A percentile compares a stretch with the other conserved stretches of the same genome.
phyloP scores from a whole-genome alignment of 192 early-diverging fungal species.

The Obelidium mucronatum region DNA sequence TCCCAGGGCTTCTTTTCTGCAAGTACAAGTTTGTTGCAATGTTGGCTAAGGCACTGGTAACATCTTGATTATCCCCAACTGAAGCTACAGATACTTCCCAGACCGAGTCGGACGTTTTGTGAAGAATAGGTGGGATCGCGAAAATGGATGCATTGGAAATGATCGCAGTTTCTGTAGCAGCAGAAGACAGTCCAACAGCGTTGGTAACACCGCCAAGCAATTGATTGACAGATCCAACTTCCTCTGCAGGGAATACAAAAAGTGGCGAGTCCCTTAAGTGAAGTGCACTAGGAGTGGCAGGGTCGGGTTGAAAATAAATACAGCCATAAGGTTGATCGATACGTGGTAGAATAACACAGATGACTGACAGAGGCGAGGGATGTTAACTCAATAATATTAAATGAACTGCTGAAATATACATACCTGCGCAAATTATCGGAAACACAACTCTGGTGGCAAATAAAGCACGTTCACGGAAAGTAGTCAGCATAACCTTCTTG shows the following conservation, averaged over 20 bases:
- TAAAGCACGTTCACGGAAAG: background rate
- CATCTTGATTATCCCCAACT: background rate
- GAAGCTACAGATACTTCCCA: background rate
- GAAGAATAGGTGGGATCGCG: background rate
- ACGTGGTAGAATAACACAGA: too few relatives aligned
- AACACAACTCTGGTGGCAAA: background rate
- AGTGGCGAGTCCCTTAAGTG: background rate
- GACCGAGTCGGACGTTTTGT: background rate
- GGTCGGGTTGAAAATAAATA: background rate
- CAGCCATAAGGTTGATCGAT: background rate
- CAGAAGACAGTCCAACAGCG: background rate
- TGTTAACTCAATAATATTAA: too few relatives aligned
- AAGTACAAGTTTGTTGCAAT: conserved; percentile 44
- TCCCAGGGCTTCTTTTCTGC: background rate
- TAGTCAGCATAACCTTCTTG: conserved; percentile 2
- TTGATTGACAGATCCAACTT: too few relatives aligned
- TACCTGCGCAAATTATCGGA: background rate
- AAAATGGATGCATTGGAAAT: background rate
- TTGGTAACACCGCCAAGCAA: too few relatives aligned
- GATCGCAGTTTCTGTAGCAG: background rate
- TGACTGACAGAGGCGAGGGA: too few relatives aligned
- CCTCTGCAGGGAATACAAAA: background rate
- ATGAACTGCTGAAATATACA: background rate
- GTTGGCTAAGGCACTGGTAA: background rate
- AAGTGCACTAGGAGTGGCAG: background rate